Base-by-base conservation (phyloP, 768 basidiomycete genomes). In the Trametes cingulata region DNA sequence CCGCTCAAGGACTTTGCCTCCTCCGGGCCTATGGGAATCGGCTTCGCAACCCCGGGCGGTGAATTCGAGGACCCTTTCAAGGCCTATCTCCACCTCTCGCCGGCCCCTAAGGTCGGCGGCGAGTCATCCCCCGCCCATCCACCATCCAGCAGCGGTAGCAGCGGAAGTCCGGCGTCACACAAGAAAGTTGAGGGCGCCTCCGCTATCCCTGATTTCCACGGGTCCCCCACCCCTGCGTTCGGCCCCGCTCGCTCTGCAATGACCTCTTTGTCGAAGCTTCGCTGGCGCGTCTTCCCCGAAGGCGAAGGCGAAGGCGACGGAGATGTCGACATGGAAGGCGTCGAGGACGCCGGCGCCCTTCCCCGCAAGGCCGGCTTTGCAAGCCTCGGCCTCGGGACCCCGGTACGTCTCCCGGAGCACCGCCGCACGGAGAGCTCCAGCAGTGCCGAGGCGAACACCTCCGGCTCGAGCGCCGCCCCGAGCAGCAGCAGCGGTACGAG, bases 1-100 rank as follows among this genome's bases (percentile, higher is more conserved):
- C 47, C 56, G 1, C 19, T 42, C 19, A 54, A 54, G 29, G 52
- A 45, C n/a, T 42, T 54, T 19, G 40, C 39, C 8, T 45, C 35
- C 20, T 36, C 24, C 4, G 22, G 12, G 9, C 15, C 33, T n/a
- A 40, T 39, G 37, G 33, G 45, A 46, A 12, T 36, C 14, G 8
- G 17, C 29, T 37, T 37, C 19, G 6, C 52, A 3, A 54, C 55
- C 6, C 46, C 55, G 1, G 45, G 9, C 5, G 55, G 46, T 3
- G 56, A 57, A 17, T 19, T 49, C 6, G 56, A 57, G 19, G 56
- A 57, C 8, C 56, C 56, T 0, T 57, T 57, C 56, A 57, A 57
- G 40, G 56, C 56, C 1, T 57, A 57, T n/a, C 27, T 57, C 0
- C 47, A 57, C 13, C 20, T 49, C 1, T 57, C 56, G 9, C 56